Base-by-base conservation (phyloP, 805 yeast genomes). In the Ogataea trehalophila region DNA sequence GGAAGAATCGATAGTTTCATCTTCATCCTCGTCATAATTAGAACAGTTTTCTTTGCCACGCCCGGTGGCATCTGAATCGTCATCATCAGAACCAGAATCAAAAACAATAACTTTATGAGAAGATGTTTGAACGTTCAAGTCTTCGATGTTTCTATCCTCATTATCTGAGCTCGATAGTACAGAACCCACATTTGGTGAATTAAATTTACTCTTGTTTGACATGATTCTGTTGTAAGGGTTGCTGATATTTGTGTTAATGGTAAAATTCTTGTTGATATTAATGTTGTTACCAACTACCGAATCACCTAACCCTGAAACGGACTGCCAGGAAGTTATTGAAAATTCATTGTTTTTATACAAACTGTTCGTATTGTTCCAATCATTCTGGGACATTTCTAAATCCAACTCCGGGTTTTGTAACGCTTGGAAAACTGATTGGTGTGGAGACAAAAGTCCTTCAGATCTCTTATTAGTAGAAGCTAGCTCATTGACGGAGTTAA, bases 311-410 rank as follows among this genome's bases (percentile, higher is more conserved):
- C 31, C n/a, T 4, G 63, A 57, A 11, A 66, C 54, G 16, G 67
- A 59, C 46, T 65, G 69, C 70, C 70, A 67, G 20, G 71, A 66
- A 16, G 68, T 63, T 15, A 60, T 51, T 2, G 69, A 63, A 48
- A 66, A 66, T 34, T 65, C 68, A n/a, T 51, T 52, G 38, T 57
- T 54, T 20, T 40, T 48, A 38, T 49, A 43, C 36, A 42, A 44
- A 26, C 44, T 45, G 31, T 45, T 39, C 34, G 39, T 40, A 38
- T 20, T 33, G 13, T 23, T 33, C 29, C 35, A 29, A 20, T 46
- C 47, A 38, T 47, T 34, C 11, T 50, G 37, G 4, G 56, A 43
- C 3, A 54, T 33, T 8, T 61, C 62, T 16, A 54, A 34, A 33
- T 64, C 67, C 46, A 66, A 53, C 7, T 65, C 63, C 4, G 71